Evolutionary conservation across 495 filamentous ascomycete genomes (phyloP), one percentile per base, ranked within the genome.

Genomic region (Aspergillus indologenus): DNA sequence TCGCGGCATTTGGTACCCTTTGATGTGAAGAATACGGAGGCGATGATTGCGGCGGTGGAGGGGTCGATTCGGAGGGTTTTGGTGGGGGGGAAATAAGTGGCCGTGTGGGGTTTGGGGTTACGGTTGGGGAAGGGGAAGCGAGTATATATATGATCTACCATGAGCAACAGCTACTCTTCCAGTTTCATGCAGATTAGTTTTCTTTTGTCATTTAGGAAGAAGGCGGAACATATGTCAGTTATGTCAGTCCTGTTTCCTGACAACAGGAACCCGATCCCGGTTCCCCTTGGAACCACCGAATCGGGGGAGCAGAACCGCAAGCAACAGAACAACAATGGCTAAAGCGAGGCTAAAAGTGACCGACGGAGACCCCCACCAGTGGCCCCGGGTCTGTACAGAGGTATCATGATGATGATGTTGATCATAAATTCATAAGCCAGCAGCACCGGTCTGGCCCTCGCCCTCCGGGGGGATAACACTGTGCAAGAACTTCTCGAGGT

Each of bases 401-500:
- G 26, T 57, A 18, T n/a, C n/a, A n/a, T 40, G n/a, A 56, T 29
- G 26, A 9, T 9, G 26, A 9, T 29, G 26, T 3, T 29, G 26
- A 9, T 62, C 61, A 52, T 63, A 67, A 61, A 76, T 70, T 77
- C 85, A 75, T 75, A 75, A 58, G 56, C n/a, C n/a, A n/a, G n/a
- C n/a, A n/a, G n/a, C n/a, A n/a, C n/a, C n/a, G n/a, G n/a, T n/a
- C n/a, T n/a, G n/a, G n/a, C 82, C 62, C 77, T 87, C 56, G 74
- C 89, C 61, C 69, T 90, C 60, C 64, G 79, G 23, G 61, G 90
- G 87, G 47, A 96, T 72, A 19, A 74, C 73, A 62, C 84, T 76
- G 19, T 77, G 75, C 43, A 98, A 64, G 76, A 89, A 98, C 21
- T 74, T 75, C 75, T 96, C 91, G 34, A 97, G 73, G 63, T 96